Conservation (phyloP, 441 rosid species). For the Gossypium davidsonii region DNA sequence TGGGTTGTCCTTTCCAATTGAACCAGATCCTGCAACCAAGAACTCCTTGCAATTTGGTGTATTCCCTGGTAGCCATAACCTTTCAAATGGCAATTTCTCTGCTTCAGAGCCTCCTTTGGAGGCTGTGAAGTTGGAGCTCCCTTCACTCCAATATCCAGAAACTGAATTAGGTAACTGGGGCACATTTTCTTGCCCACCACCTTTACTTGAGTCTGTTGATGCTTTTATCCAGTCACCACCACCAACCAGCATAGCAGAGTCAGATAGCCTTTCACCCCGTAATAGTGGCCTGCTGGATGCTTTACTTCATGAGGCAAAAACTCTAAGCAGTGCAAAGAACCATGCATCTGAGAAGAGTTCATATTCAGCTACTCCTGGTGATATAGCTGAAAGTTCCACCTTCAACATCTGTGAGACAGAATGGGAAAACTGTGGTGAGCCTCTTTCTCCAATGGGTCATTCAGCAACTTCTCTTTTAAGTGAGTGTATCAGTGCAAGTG, state of each 20-base stretch:
- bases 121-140: slow-evolving; percentile 99
- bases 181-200: slow-evolving; percentile 50
- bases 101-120: slow-evolving; percentile 67
- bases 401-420: slow-evolving; percentile 45
- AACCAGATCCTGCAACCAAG: slow-evolving; percentile 43
- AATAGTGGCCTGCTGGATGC: slow-evolving; percentile 95
- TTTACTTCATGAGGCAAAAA: slow-evolving; percentile 73
- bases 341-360: slow-evolving; percentile 61
- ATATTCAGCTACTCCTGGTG: slow-evolving; percentile 57
- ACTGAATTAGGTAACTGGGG: slow-evolving; percentile 68
- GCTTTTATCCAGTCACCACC: slow-evolving; percentile 82
- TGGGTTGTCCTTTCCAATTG: slow-evolving; percentile 45
- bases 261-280: slow-evolving; percentile 53
- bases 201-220: slow-evolving; percentile 63
- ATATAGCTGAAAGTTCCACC: slow-evolving; percentile 47
- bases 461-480: slow-evolving; percentile 58
- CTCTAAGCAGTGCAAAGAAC: slow-evolving; percentile 57
- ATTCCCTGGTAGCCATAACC: slow-evolving; percentile 71
- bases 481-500: slow-evolving; percentile 48
- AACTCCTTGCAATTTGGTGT: slow-evolving; percentile 42
- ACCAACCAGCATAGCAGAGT: slow-evolving; percentile 40
- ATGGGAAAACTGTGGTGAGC: slow-evolving; percentile 54
- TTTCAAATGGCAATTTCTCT: slow-evolving; percentile 76
- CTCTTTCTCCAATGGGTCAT: slow-evolving; percentile 54
- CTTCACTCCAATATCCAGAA: slow-evolving; percentile 99